Percentiles rank a stretch among this genome's conserved stretches.
phyloP scores from a whole-genome alignment of 2,329 filamentous ascomycete genomes.

The Cordyceps sp. region DNA sequence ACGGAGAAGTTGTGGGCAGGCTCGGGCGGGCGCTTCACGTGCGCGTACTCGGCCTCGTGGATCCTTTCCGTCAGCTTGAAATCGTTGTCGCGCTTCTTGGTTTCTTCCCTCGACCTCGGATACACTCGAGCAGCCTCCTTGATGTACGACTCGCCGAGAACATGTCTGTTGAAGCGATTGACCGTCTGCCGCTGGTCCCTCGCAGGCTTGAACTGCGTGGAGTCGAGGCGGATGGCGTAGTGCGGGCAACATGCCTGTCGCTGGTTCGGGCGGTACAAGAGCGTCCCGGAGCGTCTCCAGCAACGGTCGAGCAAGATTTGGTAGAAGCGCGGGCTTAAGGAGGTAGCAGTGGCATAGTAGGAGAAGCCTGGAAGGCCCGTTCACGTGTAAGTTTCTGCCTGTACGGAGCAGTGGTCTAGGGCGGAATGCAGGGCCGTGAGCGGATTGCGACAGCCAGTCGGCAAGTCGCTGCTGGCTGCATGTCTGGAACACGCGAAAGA shows the following conservation, averaged over 20 bases:
- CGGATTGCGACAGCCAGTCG: no score
- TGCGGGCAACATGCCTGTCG: conserved; percentile 78
- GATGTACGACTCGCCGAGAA: conserved; percentile 51
- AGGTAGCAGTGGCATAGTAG: conserved; percentile 50
- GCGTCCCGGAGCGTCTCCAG: conserved; percentile 56
- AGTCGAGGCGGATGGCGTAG: conserved; percentile 65
- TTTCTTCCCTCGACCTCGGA: conserved; percentile 51
- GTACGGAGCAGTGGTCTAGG: no score
- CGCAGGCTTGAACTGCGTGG: conserved; percentile 43
- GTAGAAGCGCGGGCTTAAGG: conserved; percentile 49
- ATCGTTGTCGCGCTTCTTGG: conserved; percentile 43
- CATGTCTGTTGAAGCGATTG: conserved; percentile 58
- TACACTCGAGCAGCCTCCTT: conserved; percentile 46
- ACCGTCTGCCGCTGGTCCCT: conserved; percentile 60
- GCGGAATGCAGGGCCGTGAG: not conserved
- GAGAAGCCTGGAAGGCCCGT: conserved; percentile 40
- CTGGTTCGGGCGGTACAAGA: conserved; percentile 67
- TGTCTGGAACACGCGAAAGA: no score
- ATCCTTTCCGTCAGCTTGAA: conserved; percentile 52
- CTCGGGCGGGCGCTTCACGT: conserved; percentile 38
- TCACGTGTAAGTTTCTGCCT: conserved; percentile 10
- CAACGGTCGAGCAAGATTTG: conserved; percentile 56
- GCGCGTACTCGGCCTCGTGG: conserved; percentile 47
- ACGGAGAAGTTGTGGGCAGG: conserved; percentile 54
- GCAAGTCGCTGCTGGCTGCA: no score